Conservation (phyloP, 2,329 filamentous ascomycete species). For the Xylaria polymorpha region DNA sequence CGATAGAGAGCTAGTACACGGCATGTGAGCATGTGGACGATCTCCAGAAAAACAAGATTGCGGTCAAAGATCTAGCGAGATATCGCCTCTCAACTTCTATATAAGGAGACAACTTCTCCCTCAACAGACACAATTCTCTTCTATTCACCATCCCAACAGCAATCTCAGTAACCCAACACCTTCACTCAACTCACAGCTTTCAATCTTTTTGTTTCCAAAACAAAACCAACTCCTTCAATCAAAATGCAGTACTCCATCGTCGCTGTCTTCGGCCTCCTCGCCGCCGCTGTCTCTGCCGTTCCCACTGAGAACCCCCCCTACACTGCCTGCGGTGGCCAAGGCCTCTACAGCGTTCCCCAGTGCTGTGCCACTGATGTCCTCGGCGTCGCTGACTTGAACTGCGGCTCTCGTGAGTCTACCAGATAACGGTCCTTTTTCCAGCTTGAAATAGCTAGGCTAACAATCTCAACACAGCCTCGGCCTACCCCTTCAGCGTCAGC, state of each 20-base stretch:
- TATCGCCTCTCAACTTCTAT: slow-evolving; percentile 29
- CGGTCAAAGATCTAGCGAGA: slow-evolving; percentile 12
- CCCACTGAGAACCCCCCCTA: slow-evolving; percentile 45
- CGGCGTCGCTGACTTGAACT: slow-evolving; percentile 57
- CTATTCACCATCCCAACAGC: slow-evolving; percentile 34
- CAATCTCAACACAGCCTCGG: slow-evolving; percentile 46
- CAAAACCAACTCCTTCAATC: slow-evolving; percentile 27
- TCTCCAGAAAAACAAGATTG: slow-evolving; percentile 32
- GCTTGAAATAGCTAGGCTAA: slow-evolving; percentile 7
- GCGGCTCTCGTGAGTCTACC: slow-evolving; percentile 55
- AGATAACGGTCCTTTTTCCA: background rate
- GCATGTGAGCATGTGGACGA: slow-evolving; percentile 15
- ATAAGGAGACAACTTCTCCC: slow-evolving; percentile 35
- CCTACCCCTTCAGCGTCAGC: slow-evolving; percentile 53
- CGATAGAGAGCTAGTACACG: slow-evolving; percentile 11
- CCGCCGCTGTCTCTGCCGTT: slow-evolving; percentile 42
- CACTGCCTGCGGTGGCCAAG: slow-evolving; percentile 52
- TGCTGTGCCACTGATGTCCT: slow-evolving; percentile 74
- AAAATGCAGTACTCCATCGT: slow-evolving; percentile 47
- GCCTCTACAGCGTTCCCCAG: slow-evolving; percentile 58
- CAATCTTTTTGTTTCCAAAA: slow-evolving; percentile 23
- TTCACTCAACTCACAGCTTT: slow-evolving; percentile 26
- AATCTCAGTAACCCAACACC: slow-evolving; percentile 29
- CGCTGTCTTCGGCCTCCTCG: slow-evolving; percentile 44
- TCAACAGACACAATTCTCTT: background rate